Evolutionary conservation across 179 eudicot genomes (phyloP), one percentile per base, ranked within the genome.

Genomic region (Monotropa hypopitys): DNA sequence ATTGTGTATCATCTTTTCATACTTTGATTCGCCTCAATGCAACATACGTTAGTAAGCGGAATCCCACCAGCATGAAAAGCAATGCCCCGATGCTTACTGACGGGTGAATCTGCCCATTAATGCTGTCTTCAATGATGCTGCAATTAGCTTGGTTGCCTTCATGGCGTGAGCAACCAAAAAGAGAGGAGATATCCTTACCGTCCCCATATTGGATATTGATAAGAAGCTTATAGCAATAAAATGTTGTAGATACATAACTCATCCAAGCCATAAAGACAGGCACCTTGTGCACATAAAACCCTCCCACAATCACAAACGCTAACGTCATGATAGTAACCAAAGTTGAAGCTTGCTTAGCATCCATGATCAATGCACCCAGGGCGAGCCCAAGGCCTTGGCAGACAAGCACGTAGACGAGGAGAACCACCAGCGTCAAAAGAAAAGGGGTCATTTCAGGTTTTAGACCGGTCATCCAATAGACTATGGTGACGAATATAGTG

Each of bases 361-460:
- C 99, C 99, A 95, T 93, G 78, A 95, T 93, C 21, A 89, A 77
- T 3, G 97, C 99, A 0, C 99, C 99, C 7, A 95, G 79, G 18
- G 92, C 92, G 0, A 93, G 87, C n/a, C 97, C 99, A 3, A 95
- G 88, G 23, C 99, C 99, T 75, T 90, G 95, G 4, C 92, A 93
- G 9, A 89, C 97, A 2, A 94, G 88, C 21, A 91, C 99, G 13
- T 90, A 93, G 10, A 88, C 87, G 5, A 95, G 83, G 0, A 93
- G 67, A 7, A 95, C 87, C 1, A 75, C 20, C 7, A 89, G 73
- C 13, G 97, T 88, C 42, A 85, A 30, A 0, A 90, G 26, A 47
- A 93, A 95, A 30, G 93, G 80, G 66, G 81, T 83, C 8, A 87
- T 1, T 0, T 91, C 90, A 0, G 92, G 87, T 70, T 83, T 90